phyloP scores from a whole-genome alignment of 2,329 filamentous ascomycete genomes.

The Fusarium anguioides region DNA sequence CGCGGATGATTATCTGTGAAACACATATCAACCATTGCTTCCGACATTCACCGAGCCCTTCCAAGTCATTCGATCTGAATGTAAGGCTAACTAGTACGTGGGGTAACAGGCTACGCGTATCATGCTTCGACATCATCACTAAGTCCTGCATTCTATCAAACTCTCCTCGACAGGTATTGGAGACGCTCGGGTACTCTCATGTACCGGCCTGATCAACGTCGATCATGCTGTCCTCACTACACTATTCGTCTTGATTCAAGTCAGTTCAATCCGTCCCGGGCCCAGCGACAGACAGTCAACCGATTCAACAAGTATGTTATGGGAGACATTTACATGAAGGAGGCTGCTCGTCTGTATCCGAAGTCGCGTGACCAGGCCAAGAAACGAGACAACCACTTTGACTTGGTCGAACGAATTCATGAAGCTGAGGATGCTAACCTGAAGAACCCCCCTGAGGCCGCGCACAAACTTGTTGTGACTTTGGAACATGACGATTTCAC shows the following conservation, averaged over 20 bases:
- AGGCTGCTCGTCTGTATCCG: conserved; percentile 72
- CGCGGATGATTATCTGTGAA: conserved; percentile 15
- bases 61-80: conserved; percentile 6
- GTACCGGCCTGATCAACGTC: conserved; percentile 81
- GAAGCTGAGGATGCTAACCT: conserved; percentile 70
- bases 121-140: conserved; percentile 73
- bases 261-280: conserved; percentile 72
- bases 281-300: conserved; percentile 81
- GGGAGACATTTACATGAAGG: conserved; percentile 74
- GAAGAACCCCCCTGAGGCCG: conserved; percentile 70
- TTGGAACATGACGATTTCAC: conserved; percentile 78
- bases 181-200: conserved; percentile 77
- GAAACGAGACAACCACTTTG: conserved; percentile 73
- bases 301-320: conserved; percentile 78
- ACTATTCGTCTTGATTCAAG: conserved; percentile 78
- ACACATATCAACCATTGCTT: neutral
- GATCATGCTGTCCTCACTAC: conserved; percentile 93
- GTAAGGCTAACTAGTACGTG: conserved; percentile 39
- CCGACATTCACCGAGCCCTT: neutral
- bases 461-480: conserved; percentile 74
- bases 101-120: conserved; percentile 74
- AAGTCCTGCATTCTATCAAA: conserved; percentile 75
- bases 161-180: conserved; percentile 79
- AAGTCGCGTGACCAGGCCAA: conserved; percentile 73
- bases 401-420: conserved; percentile 74